These are phyloP conservation scores for Erucastrum elatum DNA, from an alignment of 345 rosid genomes.

Conservation along the genomic window DNA sequence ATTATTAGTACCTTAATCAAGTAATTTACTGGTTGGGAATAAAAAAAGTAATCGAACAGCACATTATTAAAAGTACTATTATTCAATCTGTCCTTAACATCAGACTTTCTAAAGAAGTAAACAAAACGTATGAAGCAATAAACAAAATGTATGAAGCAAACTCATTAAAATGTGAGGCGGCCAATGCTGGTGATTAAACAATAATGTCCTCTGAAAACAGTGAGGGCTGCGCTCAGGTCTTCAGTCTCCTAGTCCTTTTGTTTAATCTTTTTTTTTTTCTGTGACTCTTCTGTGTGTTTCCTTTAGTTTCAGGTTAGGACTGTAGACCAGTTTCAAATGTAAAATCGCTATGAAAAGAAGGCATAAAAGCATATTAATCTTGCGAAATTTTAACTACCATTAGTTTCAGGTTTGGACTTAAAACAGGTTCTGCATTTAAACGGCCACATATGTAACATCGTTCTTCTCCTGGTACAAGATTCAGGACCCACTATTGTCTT, in stretches of 20 bases:
- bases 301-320: background rate
- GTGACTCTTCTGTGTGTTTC: no score
- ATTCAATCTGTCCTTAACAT: conserved; percentile 1
- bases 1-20: background rate
- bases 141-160: background rate
- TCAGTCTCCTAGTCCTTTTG: background rate
- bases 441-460: background rate
- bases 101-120: background rate
- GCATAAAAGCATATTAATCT: conserved; percentile 24
- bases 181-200: no score
- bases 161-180: background rate
- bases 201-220: background rate
- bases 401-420: no score
- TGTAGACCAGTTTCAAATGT: conserved; percentile 41
- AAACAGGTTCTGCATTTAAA: background rate
- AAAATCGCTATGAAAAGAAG: conserved; percentile 34
- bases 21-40: background rate
- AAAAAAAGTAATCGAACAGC: background rate
- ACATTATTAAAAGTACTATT: background rate
- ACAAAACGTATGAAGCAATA: background rate
- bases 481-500: conserved; percentile 32
- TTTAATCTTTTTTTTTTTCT: background rate
- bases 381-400: background rate
- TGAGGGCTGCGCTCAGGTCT: background rate
- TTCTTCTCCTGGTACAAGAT: conserved; percentile 1